phyloP scores from a whole-genome alignment of 768 basidiomycete genomes.

The Hirschioporus abietinus region DNA sequence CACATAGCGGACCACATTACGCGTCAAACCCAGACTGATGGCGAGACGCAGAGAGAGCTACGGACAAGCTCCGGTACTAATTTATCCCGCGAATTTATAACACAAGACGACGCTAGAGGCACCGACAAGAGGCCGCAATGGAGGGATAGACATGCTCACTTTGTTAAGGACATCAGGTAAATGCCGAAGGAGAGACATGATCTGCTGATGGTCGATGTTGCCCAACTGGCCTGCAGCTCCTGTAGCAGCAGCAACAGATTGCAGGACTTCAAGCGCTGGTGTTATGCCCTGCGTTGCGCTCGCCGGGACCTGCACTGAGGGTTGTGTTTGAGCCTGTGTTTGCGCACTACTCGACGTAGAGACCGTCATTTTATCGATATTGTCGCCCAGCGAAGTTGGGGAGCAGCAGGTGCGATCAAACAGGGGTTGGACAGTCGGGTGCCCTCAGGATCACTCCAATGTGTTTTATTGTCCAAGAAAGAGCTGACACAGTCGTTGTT shows the following conservation, averaged over 20 bases:
- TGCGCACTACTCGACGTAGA: neutral
- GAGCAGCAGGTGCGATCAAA: neutral
- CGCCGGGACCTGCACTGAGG: too few species aligned
- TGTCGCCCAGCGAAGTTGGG: neutral
- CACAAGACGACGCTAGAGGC: slow-evolving; percentile 13
- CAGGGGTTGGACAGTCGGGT: neutral
- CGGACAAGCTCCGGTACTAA: too few species aligned
- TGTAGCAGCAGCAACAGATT: neutral
- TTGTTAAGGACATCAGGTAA: slow-evolving; percentile 51
- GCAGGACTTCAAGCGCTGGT: neutral
- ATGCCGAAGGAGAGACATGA: slow-evolving; percentile 53
- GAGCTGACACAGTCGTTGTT: neutral
- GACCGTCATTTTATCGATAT: neutral
- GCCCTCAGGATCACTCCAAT: neutral
- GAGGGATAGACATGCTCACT: slow-evolving; percentile 23
- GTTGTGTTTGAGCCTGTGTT: neutral
- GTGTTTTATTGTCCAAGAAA: neutral
- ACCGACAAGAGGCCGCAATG: neutral
- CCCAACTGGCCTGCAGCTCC: neutral
- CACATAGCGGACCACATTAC: too few species aligned
- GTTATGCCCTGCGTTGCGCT: neutral
- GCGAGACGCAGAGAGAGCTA: too few species aligned
- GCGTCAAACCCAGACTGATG: too few species aligned
- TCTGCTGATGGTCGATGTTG: slow-evolving; percentile 46
- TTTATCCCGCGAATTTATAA: slow-evolving; percentile 3